Percentiles rank a stretch among this genome's conserved stretches.
Evolutionary conservation across 1,139 yeast genomes (phyloP).

Genomic region (Suhomyces terraborum): DNA sequence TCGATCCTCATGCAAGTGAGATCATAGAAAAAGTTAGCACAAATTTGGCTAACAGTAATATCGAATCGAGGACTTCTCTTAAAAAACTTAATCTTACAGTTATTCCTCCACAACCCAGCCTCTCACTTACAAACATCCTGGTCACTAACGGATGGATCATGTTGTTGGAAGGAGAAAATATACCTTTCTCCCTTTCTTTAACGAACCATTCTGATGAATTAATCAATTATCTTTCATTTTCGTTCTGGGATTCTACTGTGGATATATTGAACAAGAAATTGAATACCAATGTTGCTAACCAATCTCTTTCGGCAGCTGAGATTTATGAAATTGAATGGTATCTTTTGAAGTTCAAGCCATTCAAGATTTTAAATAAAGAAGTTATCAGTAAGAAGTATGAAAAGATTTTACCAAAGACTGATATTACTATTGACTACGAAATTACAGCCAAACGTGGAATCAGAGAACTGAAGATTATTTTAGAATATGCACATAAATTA

Average conservation of each 20-base stretch:
- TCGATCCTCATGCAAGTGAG: background rate
- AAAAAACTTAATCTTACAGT: slow-evolving; percentile 39
- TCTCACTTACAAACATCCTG: slow-evolving; percentile 55
- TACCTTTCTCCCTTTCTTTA: slow-evolving; percentile 51
- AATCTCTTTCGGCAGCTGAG: slow-evolving; percentile 57
- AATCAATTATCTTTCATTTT: slow-evolving; percentile 60
- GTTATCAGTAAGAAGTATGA: slow-evolving; percentile 35
- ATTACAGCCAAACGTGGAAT: slow-evolving; percentile 75
- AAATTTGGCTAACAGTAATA: slow-evolving; percentile 25
- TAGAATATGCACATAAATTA: slow-evolving; percentile 63
- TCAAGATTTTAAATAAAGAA: slow-evolving; percentile 46
- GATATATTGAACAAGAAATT: slow-evolving; percentile 55
- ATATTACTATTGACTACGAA: slow-evolving; percentile 54
- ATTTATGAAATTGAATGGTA: slow-evolving; percentile 76
- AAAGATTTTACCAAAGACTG: slow-evolving; percentile 36
- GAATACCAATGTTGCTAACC: slow-evolving; percentile 25
- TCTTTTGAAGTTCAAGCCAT: slow-evolving; percentile 58
- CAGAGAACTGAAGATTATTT: slow-evolving; percentile 60
- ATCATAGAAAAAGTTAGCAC: slow-evolving; percentile 21
- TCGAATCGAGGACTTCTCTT: slow-evolving; percentile 23
- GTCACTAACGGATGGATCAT: slow-evolving; percentile 68
- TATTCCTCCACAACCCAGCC: slow-evolving; percentile 66
- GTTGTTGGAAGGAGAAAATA: slow-evolving; percentile 79
- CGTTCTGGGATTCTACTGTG: slow-evolving; percentile 73
- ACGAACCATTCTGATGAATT: slow-evolving; percentile 59